A percentile compares a stretch with the other conserved stretches of the same genome.
These are phyloP conservation scores for Pichia kudriavzevii DNA, from an alignment of 1,139 yeast species.

Conservation along the genomic window DNA sequence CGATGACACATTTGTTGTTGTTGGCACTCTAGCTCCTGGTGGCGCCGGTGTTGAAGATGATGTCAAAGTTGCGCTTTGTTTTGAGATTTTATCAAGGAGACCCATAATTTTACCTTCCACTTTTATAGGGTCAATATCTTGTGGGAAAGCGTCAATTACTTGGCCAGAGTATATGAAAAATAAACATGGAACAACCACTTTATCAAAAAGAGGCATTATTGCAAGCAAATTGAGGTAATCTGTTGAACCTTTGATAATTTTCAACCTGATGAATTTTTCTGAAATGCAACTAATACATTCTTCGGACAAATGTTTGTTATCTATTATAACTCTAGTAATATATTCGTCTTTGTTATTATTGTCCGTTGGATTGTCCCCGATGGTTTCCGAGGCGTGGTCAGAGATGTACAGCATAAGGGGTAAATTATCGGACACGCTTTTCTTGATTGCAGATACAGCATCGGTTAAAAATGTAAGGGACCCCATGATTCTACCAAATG, in stretches of 20 bases:
- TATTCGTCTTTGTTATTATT: constrained; percentile 28
- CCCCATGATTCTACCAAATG: too few relatives aligned
- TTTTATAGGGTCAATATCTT: constrained; percentile 25
- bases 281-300: constrained; percentile 8
- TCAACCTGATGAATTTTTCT: constrained; percentile 35
- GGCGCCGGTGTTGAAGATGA: neutral
- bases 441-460: constrained; percentile 29
- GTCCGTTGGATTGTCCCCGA: too few relatives aligned
- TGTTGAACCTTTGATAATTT: constrained; percentile 36
- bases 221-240: constrained; percentile 46
- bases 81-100: neutral
- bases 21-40: neutral
- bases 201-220: constrained; percentile 38
- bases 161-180: constrained; percentile 35
- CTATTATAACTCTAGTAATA: constrained; percentile 18
- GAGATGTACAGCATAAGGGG: constrained; percentile 39
- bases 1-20: neutral
- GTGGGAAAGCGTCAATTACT: constrained; percentile 35
- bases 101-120: constrained; percentile 27
- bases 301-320: constrained; percentile 12
- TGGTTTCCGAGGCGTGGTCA: constrained; percentile 22
- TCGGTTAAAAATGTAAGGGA: constrained; percentile 5
- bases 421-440: constrained; percentile 30
- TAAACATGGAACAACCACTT: constrained; percentile 42
- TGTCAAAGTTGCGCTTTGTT: neutral